Conservation (phyloP, 768 basidiomycete species). For the Suillus weaverae region DNA sequence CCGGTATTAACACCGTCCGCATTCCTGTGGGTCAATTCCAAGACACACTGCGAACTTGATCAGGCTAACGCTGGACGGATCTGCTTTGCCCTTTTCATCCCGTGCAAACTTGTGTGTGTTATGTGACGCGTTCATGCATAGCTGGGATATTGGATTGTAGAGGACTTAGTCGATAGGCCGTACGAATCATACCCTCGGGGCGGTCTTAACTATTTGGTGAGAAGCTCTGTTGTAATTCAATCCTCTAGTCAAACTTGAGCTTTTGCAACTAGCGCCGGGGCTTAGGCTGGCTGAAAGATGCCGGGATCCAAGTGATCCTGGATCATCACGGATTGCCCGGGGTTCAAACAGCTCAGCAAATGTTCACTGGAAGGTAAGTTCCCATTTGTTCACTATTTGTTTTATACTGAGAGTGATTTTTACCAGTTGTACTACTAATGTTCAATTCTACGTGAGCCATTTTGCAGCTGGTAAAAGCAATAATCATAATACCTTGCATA, state of each 20-base stretch:
- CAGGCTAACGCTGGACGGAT: background rate
- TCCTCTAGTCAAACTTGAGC: background rate
- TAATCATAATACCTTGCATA: conserved; percentile 6
- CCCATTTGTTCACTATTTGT: background rate
- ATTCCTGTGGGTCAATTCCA: conserved; percentile 54
- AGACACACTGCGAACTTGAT: background rate
- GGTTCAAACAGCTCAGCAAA: conserved; percentile 57
- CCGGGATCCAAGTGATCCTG: conserved; percentile 66
- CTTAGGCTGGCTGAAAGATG: conserved; percentile 54
- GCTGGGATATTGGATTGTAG: conserved; percentile 85
- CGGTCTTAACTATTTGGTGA: conserved; percentile 63
- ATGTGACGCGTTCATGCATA: conserved; percentile 23
- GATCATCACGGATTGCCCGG: conserved; percentile 75
- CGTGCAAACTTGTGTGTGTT: background rate
- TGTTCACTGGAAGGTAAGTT: conserved; percentile 67
- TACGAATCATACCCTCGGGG: conserved; percentile 69
- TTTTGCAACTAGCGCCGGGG: conserved; percentile 53
- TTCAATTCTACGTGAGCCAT: conserved; percentile 68
- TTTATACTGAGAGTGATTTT: conserved; percentile 7
- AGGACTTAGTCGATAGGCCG: conserved; percentile 61
- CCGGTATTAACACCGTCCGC: conserved; percentile 75
- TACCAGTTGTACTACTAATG: conserved; percentile 61
- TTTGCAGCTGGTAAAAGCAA: background rate
- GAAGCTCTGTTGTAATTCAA: conserved; percentile 14
- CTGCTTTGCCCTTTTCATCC: background rate